Evolutionary conservation across 495 filamentous ascomycete genomes (phyloP), one percentile per base, ranked within the genome.

Genomic region (Lophium mytilinum): DNA sequence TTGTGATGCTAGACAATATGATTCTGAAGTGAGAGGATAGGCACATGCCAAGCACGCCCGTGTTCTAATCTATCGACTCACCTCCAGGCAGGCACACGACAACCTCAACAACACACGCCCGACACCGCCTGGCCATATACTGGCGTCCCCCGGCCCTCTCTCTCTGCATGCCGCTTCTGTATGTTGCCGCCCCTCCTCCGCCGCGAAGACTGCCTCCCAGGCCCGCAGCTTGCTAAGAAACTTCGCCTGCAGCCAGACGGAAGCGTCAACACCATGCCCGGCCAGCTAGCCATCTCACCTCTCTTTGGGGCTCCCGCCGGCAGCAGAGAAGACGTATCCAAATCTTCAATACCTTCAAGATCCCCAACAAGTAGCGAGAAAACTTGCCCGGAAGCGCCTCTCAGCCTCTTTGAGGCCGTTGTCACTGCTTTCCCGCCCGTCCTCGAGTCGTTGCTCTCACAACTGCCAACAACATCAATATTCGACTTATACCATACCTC

Each of bases 401-500:
- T 62, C 37, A 60, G 56, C 50, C 54, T 55, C 39, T 80, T 83
- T 59, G 80, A 81, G 60, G 65, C 70, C 56, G 70, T 81, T 49
- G 62, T 83, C 53, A 78, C 77, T 33, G 75, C 77, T 18, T 74
- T 82, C 62, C 73, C 77, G 36, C 78, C 80, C 21, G 72, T 83
- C 45, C 68, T 82, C 51, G 80, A 81, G 64, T 81, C 78, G 15
- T 72, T 83, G 15, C 69, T 82, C 14, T 73, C 77, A n/a, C 78
- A 82, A 50, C 68, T 78, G 35, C 80, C 80, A 37, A 83, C 80
- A 42, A 68, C 76, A 37, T 68, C 79, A 34, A 73, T 83, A 55
- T 66, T 83, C 61, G 73, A 78, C 52, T 76, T 83, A 53, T 81
- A 81, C 58, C 79, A 83, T 55, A 79, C 79, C 36, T 81, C 78